Evolutionary conservation across 139 green algal genomes (phyloP).

Genomic region (Chlorella sorokiniana): DNA sequence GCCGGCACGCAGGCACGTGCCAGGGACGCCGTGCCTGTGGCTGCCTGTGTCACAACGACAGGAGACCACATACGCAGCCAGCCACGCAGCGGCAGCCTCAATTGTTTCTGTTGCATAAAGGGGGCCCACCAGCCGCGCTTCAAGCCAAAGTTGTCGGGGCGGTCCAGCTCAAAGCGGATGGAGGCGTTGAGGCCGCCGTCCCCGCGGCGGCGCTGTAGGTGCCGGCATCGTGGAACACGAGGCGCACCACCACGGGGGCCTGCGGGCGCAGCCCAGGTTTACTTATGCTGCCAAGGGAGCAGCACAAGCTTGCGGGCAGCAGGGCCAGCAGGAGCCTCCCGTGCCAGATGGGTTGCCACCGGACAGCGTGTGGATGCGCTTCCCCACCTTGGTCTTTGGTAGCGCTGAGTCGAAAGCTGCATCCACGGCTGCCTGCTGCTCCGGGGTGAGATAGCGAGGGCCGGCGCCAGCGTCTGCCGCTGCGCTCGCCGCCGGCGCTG

Average conservation of each 20-base stretch:
- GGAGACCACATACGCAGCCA: too few relatives aligned
- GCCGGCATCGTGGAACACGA: conserved; percentile 89
- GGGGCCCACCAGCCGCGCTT: conserved; percentile 73
- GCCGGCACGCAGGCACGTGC: too few relatives aligned
- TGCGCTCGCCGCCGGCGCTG: not conserved
- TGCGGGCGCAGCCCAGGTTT: conserved; percentile 23
- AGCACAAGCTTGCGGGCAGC: not conserved
- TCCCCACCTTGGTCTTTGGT: conserved; percentile 5
- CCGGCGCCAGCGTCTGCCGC: not conserved
- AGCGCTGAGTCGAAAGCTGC: conserved; percentile 13
- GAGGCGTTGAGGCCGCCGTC: conserved; percentile 85
- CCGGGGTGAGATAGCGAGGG: conserved; percentile 25
- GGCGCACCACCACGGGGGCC: conserved; percentile 75
- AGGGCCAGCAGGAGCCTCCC: not conserved
- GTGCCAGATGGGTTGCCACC: not conserved
- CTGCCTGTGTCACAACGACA: not conserved
- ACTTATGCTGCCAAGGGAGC: not conserved
- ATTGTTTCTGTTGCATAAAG: too few relatives aligned
- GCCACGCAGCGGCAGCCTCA: too few relatives aligned
- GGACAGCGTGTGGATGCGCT: not conserved
- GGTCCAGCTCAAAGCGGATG: conserved; percentile 82
- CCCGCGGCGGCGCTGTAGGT: conserved; percentile 57
- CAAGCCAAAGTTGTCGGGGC: conserved; percentile 87
- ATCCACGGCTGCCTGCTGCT: conserved; percentile 19
- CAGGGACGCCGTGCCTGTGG: too few relatives aligned